Evolutionary conservation across 768 basidiomycete species (phyloP).

Genomic region (Macrolepiota fuliginosa): DNA sequence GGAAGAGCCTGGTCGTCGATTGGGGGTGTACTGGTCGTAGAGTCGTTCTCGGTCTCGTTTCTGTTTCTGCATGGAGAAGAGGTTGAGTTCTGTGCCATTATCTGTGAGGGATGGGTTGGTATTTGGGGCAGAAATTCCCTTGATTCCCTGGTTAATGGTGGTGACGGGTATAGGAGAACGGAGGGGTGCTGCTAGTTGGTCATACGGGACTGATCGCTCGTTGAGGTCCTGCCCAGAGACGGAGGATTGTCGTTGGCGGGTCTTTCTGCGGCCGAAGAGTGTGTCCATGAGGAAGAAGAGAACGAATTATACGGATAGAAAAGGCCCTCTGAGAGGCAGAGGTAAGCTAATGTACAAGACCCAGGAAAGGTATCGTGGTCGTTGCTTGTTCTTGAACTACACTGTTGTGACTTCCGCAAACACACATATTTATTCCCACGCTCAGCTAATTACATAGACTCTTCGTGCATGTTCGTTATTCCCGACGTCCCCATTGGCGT

Average conservation of each 20-base stretch:
- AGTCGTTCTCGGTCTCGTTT: conserved; percentile 54
- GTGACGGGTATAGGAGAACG: conserved; percentile 59
- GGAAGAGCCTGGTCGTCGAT: conserved; percentile 47
- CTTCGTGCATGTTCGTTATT: conserved; percentile 11
- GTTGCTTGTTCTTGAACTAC: neutral
- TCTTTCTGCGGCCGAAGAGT: conserved; percentile 65
- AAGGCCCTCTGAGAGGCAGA: neutral
- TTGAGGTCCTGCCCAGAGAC: conserved; percentile 57
- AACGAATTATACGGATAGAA: conserved; percentile 1
- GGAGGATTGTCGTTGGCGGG: conserved; percentile 61
- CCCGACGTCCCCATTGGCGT: conserved; percentile 9
- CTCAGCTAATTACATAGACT: neutral
- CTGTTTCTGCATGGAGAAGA: conserved; percentile 48
- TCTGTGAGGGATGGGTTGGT: conserved; percentile 78
- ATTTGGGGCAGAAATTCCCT: conserved; percentile 77
- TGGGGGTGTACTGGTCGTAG: conserved; percentile 37
- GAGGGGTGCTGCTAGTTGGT: conserved; percentile 55
- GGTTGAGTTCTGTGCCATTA: conserved; percentile 71
- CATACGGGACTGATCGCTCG: conserved; percentile 71
- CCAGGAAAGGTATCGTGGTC: conserved; percentile 8
- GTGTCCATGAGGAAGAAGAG: conserved; percentile 48
- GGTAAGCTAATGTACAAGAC: conserved; percentile 12
- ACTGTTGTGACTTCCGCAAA: neutral
- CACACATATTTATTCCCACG: conserved; percentile 5
- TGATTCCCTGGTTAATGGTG: conserved; percentile 53